Evolutionary conservation across 2,329 filamentous ascomycete genomes (phyloP), one percentile per base, ranked within the genome.

Genomic region (Alternaria burnsii): DNA sequence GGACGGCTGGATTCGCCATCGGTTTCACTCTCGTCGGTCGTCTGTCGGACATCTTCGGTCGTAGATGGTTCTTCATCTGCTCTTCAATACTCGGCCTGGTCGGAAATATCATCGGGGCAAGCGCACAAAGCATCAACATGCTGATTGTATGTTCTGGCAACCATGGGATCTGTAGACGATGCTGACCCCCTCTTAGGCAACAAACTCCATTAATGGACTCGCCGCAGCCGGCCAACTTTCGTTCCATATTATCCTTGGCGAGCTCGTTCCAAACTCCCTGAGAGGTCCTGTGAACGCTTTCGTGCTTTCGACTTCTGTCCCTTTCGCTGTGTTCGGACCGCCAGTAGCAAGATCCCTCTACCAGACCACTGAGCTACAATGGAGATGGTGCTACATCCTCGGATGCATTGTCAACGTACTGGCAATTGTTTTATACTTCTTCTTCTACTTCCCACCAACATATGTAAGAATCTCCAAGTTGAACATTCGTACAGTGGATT

Each of bases 181-280:
- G 34, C 63, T 68, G 12, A 67, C 40, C 6, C 34, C 20, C 1
- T 43, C 14, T 11, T 11, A 71, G 70, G 70, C 62, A 6, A 72
- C 71, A 5, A 73, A 75, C 51, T 66, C 67, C 7, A 73, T 80
- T 55, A 78, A 79, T 26, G 78, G 78, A 4, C 69, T 80, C 20
- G 78, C 76, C 6, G 76, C 76, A 41, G 76, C 78, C 22, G 77
- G 76, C 36, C 78, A 80, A 61, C 70, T 78, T 3, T 80, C 77
- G 0, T 79, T 79, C 66, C 72, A 74, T 59, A 74, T 77, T 50
- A 76, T 79, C 11, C 67, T 80, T 0, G 76, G 76, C 6, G 78
- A 80, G 55, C 72, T 80, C 5, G 77, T 80, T 6, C 75, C 78
- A 5, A 79, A 75, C 50, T 62, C 63, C 0, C 26, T 69, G 10